Evolutionary conservation across 2,329 filamentous ascomycete genomes (phyloP).

Genomic region (Aquanectria penicillioides): DNA sequence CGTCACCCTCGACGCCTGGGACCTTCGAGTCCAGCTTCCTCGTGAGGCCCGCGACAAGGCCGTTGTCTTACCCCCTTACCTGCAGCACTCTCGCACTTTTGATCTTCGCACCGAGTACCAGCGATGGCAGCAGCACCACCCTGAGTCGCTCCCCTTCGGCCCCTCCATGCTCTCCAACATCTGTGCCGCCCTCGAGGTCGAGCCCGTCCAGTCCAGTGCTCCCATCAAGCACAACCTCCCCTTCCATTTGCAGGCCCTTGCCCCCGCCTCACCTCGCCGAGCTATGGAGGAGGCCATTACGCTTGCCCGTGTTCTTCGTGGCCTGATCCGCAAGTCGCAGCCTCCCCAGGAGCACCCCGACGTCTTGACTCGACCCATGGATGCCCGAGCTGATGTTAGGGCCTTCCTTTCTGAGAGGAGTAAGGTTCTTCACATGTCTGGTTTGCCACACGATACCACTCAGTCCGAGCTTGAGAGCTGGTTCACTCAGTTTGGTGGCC

Average conservation of each 20-base stretch:
- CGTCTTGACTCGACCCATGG: slow-evolving; percentile 93
- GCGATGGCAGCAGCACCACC: slow-evolving; percentile 97
- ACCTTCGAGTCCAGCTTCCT: slow-evolving; percentile 95
- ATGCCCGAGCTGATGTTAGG: slow-evolving; percentile 93
- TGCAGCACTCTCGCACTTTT: slow-evolving; percentile 97
- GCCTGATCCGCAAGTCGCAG: slow-evolving; percentile 95
- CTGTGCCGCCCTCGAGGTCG: slow-evolving; percentile 96
- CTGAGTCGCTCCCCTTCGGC: slow-evolving; percentile 95
- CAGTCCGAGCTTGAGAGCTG: slow-evolving; percentile 99
- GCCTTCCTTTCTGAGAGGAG: slow-evolving; percentile 96
- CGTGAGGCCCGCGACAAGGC: slow-evolving; percentile 98
- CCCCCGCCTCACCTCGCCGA: slow-evolving; percentile 92
- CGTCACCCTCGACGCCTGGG: slow-evolving; percentile 98
- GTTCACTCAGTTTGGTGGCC: slow-evolving; percentile 98
- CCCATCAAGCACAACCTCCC: slow-evolving; percentile 99
- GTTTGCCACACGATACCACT: slow-evolving; percentile 95
- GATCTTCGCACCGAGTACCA: slow-evolving; percentile 98
- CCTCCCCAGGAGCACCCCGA: slow-evolving; percentile 93
- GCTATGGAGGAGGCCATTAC: slow-evolving; percentile 99
- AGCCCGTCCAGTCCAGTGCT: slow-evolving; percentile 95
- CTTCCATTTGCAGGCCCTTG: slow-evolving; percentile 95
- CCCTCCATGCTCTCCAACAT: slow-evolving; percentile 97
- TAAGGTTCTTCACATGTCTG: slow-evolving; percentile 98
- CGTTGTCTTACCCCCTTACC: slow-evolving; percentile 93
- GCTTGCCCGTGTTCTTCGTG: slow-evolving; percentile 88